Evolutionary conservation across 2,329 filamentous ascomycete species (phyloP), one percentile per base, ranked within the genome.

Genomic region (Penicillium glabrum): DNA sequence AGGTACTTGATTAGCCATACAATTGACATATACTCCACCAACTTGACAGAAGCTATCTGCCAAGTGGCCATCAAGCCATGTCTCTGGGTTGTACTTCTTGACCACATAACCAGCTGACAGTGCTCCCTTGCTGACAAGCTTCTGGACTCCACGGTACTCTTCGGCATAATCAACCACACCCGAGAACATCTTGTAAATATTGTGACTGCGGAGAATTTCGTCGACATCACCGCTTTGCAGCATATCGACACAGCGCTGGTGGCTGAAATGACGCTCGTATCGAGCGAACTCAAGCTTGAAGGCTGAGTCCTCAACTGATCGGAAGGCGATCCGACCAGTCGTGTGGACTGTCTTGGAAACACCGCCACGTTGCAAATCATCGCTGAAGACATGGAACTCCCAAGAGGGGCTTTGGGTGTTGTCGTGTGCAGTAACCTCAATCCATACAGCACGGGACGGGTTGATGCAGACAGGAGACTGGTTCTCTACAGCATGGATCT

Each of bases 201-300:
- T 65, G 9, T n/a, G 48, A 21, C 48, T 35, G 11, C 39, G 48
- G 10, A 51, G 35, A 1, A 61, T 39, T 14, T 62, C 39, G 14
- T 37, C 46, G 13, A 11, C 29, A 11, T 60, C 61, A 13, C 56
- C 55, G 19, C 51, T 53, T 14, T 57, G 23, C 7, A 66, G 58
- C 10, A 62, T 13, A 2, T 47, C 43, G 7, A 39, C 35, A 19
- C 41, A 75, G 7, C 68, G 69, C 23, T 69, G 45, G 46, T 74
- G 67, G 14, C 60, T 63, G 31, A 76, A 61, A 1, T 79, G 67
- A 21, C 75, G 71, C 53, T 68, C 68, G 37, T 64, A 72, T 3
- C 69, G 66, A 0, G 53, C 54, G 46, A 76, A 73, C 26, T 72
- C 67, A 3, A 53, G 10, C 5, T 59, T 54, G 23, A 54, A 61